These are phyloP conservation scores for Chalciporus chontae DNA, from an alignment of 768 basidiomycete genomes.

Conservation along the genomic window DNA sequence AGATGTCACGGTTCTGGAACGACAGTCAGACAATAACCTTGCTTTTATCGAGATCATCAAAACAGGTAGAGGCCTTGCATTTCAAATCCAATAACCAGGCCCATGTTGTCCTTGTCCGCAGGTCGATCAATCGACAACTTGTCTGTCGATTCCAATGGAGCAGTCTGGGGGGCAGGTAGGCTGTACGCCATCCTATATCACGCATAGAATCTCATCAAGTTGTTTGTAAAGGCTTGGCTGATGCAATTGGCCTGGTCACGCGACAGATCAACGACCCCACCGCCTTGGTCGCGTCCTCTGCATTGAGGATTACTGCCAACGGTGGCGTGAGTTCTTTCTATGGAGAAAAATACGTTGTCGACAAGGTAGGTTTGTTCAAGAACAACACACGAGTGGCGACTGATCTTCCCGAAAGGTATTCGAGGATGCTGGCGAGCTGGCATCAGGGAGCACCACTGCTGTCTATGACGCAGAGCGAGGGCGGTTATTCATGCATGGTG, in stretches of 20 bases:
- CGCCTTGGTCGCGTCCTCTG: slow-evolving; percentile 43
- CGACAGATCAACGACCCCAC: slow-evolving; percentile 44
- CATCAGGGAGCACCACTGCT: slow-evolving; percentile 54
- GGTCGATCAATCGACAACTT: slow-evolving; percentile 61
- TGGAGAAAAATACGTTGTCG: slow-evolving; percentile 55
- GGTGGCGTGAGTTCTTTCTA: slow-evolving; percentile 48
- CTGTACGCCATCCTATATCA: neutral
- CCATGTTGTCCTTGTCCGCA: slow-evolving; percentile 19
- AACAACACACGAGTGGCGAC: neutral
- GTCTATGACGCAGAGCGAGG: slow-evolving; percentile 51
- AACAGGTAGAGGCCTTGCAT: slow-evolving; percentile 41
- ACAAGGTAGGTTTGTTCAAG: slow-evolving; percentile 41
- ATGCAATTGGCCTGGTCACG: slow-evolving; percentile 30
- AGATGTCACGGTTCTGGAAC: slow-evolving; percentile 50
- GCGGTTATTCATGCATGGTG: slow-evolving; percentile 59
- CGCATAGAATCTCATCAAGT: neutral
- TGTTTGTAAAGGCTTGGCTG: slow-evolving; percentile 39
- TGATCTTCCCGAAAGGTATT: slow-evolving; percentile 45
- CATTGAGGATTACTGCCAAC: slow-evolving; percentile 52
- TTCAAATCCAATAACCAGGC: neutral
- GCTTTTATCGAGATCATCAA: slow-evolving; percentile 49
- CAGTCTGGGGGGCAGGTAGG: slow-evolving; percentile 60
- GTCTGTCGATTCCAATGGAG: slow-evolving; percentile 54
- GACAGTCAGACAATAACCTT: slow-evolving; percentile 56
- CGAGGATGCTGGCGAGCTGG: slow-evolving; percentile 60